These are phyloP conservation scores for Verticillium klebahnii DNA, from an alignment of 2,329 filamentous ascomycete genomes.

Conservation along the genomic window DNA sequence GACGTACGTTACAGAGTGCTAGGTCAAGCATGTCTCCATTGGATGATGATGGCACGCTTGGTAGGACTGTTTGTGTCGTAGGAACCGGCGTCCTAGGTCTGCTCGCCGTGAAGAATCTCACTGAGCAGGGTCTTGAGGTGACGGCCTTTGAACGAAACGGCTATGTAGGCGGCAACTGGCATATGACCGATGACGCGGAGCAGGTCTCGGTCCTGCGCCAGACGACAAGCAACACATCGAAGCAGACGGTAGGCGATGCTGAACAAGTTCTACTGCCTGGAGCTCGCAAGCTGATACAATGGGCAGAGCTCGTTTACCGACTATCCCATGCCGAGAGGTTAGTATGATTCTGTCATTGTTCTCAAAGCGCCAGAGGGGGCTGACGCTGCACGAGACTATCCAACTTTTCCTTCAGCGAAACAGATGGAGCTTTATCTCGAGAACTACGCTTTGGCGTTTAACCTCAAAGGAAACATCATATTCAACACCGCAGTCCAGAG, in stretches of 20 bases:
- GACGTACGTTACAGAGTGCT: no score
- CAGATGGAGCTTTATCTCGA: conserved; percentile 33
- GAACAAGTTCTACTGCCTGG: neutral
- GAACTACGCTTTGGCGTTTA: conserved; percentile 32
- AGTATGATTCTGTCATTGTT: conserved; percentile 7
- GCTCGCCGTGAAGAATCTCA: conserved; percentile 11
- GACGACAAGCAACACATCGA: conserved; percentile 11
- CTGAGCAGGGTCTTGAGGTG: conserved; percentile 9
- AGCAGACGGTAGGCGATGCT: conserved; percentile 2
- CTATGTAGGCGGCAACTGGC: conserved; percentile 12
- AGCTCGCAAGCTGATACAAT: neutral
- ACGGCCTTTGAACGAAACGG: conserved; percentile 9
- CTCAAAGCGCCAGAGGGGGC: neutral
- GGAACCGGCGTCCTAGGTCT: conserved; percentile 11
- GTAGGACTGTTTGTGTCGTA: conserved; percentile 21
- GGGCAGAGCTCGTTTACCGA: conserved; percentile 7
- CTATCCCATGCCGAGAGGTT: conserved; percentile 32
- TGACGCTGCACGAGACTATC: conserved; percentile 17
- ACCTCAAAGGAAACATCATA: conserved; percentile 25
- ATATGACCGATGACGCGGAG: neutral
- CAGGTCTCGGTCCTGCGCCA: conserved; percentile 7
- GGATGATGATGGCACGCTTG: neutral
- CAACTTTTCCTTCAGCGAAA: conserved; percentile 16
- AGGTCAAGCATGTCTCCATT: no score
- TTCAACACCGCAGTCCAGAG: conserved; percentile 4